Percentiles rank a stretch among this genome's conserved stretches.
Conservation (phyloP, 2,329 filamentous ascomycete species). For the Shiraia bambusicola region DNA sequence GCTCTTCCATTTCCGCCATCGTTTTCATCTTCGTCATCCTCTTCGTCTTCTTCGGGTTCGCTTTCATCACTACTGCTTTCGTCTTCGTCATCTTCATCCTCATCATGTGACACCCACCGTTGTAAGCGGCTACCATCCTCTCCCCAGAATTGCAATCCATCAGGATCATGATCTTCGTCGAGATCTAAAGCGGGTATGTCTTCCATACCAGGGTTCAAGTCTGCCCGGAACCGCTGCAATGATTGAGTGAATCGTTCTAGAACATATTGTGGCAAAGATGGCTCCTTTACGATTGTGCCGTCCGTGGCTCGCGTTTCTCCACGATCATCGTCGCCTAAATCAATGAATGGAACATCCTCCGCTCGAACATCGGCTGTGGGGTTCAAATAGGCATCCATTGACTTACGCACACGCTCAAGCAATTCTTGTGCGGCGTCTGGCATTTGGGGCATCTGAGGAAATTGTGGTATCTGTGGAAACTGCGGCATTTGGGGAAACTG, state of each 20-base stretch:
- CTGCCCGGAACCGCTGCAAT: conserved; percentile 50
- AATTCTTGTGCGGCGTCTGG: conserved; percentile 39
- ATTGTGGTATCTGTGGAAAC: conserved; percentile 28
- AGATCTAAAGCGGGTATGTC: conserved; percentile 36
- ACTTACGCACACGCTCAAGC: conserved; percentile 40
- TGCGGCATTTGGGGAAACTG: conserved; percentile 31
- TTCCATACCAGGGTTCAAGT: conserved; percentile 41
- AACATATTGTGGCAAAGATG: conserved; percentile 49
- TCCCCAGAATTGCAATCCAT: conserved; percentile 38
- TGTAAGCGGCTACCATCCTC: conserved; percentile 31
- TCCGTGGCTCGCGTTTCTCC: conserved; percentile 39
- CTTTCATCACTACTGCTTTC: conserved; percentile 40
- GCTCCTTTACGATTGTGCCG: conserved; percentile 39
- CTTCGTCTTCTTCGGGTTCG: conserved; percentile 36
- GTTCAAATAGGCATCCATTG: conserved; percentile 50
- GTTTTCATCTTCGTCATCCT: conserved; percentile 31
- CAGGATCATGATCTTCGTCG: conserved; percentile 28
- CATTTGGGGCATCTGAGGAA: conserved; percentile 31
- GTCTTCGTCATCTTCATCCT: conserved; percentile 34
- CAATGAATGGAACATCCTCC: conserved; percentile 40
- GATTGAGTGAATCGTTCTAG: conserved; percentile 49
- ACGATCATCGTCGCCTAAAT: conserved; percentile 40
- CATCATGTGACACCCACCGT: conserved; percentile 22
- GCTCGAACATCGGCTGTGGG: conserved; percentile 36
- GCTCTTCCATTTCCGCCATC: conserved; percentile 25